Percentiles rank a stretch among this genome's conserved stretches.
Conservation (phyloP, 306 rosid species). For the Hippophae tibetana region DNA sequence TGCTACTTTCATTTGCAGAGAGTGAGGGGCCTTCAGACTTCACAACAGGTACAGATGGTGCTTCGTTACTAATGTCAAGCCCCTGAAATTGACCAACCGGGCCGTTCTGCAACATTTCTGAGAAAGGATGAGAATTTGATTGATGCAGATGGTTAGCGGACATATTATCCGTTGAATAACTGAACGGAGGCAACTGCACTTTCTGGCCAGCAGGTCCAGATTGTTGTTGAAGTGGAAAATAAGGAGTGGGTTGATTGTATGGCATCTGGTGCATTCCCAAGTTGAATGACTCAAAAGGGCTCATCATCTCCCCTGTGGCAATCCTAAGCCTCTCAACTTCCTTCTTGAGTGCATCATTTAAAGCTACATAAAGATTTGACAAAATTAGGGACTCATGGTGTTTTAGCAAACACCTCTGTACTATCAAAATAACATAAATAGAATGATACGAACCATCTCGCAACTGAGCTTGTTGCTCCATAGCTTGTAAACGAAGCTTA, state of each 20-base stretch:
- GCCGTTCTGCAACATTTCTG: slow-evolving; percentile 70
- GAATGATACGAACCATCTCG: slow-evolving; percentile 59
- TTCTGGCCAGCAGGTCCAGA: slow-evolving; percentile 43
- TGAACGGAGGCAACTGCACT: slow-evolving; percentile 51
- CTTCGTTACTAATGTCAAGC: slow-evolving; percentile 75
- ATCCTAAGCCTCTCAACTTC: slow-evolving; percentile 94
- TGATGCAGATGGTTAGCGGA: slow-evolving; percentile 50
- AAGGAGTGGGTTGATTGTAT: slow-evolving; percentile 38
- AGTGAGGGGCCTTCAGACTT: slow-evolving; percentile 76
- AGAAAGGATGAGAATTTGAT: slow-evolving; percentile 46
- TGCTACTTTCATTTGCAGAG: slow-evolving; percentile 90
- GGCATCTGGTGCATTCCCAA: slow-evolving; percentile 76
- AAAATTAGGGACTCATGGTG: not conserved
- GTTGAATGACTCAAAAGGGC: slow-evolving; percentile 63
- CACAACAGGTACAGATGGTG: slow-evolving; percentile 38
- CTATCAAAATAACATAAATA: slow-evolving; percentile 8
- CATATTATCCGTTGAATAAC: slow-evolving; percentile 34
- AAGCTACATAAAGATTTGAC: slow-evolving; percentile 40
- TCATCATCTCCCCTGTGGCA: slow-evolving; percentile 82
- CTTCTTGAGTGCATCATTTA: slow-evolving; percentile 84
- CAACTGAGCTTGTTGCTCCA: slow-evolving; percentile 98
- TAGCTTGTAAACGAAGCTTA: slow-evolving; percentile 83
- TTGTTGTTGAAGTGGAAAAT: slow-evolving; percentile 56
- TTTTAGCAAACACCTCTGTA: slow-evolving; percentile 2
- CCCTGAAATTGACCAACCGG: slow-evolving; percentile 84